phyloP scores from a whole-genome alignment of 1,139 yeast species.

The Wickerhamiella pararugosa region DNA sequence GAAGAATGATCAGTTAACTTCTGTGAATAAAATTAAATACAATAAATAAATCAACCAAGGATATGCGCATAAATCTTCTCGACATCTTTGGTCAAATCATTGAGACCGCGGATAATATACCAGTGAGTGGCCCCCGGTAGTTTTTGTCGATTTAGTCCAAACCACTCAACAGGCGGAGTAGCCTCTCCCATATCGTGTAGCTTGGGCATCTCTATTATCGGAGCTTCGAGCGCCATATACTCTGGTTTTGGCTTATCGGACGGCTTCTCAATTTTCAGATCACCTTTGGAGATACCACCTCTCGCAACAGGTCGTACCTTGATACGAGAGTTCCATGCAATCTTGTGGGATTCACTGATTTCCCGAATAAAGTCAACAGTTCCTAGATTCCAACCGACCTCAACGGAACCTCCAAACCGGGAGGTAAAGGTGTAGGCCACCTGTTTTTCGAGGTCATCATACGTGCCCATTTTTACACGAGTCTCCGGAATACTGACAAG shows the following conservation, averaged over 20 bases:
- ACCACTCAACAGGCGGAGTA: slow-evolving; percentile 96
- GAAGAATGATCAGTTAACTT: background rate
- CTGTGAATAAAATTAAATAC: slow-evolving; percentile 3
- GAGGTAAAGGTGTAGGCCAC: slow-evolving; percentile 51
- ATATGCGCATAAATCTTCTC: slow-evolving; percentile 18
- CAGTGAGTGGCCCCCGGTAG: slow-evolving; percentile 83
- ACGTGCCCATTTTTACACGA: slow-evolving; percentile 57
- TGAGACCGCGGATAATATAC: slow-evolving; percentile 55
- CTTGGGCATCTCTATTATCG: slow-evolving; percentile 78
- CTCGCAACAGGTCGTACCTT: background rate
- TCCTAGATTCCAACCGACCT: slow-evolving; percentile 86
- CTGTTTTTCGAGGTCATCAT: slow-evolving; percentile 35
- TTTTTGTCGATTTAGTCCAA: slow-evolving; percentile 75
- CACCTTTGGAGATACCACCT: background rate
- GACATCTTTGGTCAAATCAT: slow-evolving; percentile 51
- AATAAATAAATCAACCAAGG: slow-evolving; percentile 2
- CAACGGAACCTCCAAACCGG: slow-evolving; percentile 77
- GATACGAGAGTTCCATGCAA: slow-evolving; percentile 18
- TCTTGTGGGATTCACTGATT: slow-evolving; percentile 68
- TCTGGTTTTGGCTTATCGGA: slow-evolving; percentile 3
- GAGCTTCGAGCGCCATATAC: slow-evolving; percentile 57
- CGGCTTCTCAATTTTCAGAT: background rate
- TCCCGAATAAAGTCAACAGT: slow-evolving; percentile 82
- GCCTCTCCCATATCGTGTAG: slow-evolving; percentile 87
- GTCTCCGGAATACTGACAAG: slow-evolving; percentile 68